Base-by-base conservation (phyloP, 192 early-diverging fungal genomes). In the Tieghemiomyces parasiticus region DNA sequence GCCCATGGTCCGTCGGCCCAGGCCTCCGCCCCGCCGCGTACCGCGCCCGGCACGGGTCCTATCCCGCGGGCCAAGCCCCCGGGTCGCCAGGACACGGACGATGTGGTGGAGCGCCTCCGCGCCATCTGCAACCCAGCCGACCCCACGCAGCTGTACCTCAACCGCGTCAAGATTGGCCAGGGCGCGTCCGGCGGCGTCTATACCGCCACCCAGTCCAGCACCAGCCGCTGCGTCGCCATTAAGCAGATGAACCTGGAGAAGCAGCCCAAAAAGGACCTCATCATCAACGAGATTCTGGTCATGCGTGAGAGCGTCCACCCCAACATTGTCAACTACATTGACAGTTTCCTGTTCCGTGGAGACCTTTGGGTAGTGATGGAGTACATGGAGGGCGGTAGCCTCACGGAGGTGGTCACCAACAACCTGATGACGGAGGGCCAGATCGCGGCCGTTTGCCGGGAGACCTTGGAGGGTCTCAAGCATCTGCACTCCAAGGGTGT, bases 331-430 rank as follows among this genome's bases (percentile, higher is more conserved):
- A 96, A 96, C 72, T 96, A 85, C 60, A 69, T 90, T 38, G 91
- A 93, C 67, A 78, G 83, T 13, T 96, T 83, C 68, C 69, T 96
- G 62, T 79, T 88, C 42, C 79, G 81, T 51, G 77, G 76, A 45
- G 90, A 93, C 44, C 71, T 96, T 59, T 96, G 93, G 93, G 87
- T 95, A 2, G 81, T 96, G 14, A 89, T 96, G 88, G 93, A 96
- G 76, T 89, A 84, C 66, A 96, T 96, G 91, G 93, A 96, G 67
- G 93, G 90, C 44, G 93, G 93, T 59, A 80, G 89, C 26, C 71
- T 96, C 68, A 96, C 90, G 6, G 90, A 96, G 67, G 87, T 93
- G 14, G 92, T 96, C 68, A 88, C 83, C 60, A 90, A 92, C 74
- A 90, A 81, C 61, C 71, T 78, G 53, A 77, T 95, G 84, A 85